Evolutionary conservation across 140 eudicot species (phyloP), one percentile per base, ranked within the genome.

Genomic region (Anethum foeniculum): DNA sequence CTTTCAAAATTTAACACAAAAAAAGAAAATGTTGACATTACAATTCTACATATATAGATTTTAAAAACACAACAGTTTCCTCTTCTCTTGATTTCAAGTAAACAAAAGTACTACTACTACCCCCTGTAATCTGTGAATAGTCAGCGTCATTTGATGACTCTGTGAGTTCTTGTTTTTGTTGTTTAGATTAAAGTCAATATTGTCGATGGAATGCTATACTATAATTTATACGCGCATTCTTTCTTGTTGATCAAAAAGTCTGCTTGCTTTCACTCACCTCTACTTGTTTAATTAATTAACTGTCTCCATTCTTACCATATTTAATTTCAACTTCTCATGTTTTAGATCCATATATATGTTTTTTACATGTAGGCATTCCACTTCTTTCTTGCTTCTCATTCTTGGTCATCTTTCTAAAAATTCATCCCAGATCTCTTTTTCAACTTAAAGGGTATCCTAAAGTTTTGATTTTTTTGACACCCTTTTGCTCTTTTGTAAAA

Each of bases 401-500:
- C 32, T 62, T 27, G 71, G 71, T 62, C 36, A 62, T 62, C 71
- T 62, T 62, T 62, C 2, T 62, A 27, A 25, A 6, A 62, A 62
- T 9, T 25, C 69, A 62, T 11, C 34, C 34, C 71, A 62, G 71
- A 62, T 62, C 71, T 62, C 36, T 62, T 27, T 62, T 25, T 62
- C 34, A 10, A 62, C 36, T 27, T 9, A 62, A 62, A 62, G 36
- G 71, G 71, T 62, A 62, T 5, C 16, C 1, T 10, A 25, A 60
- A 62, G 71, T 62, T 60, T 25, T 62, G 71, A 11, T 62, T 62
- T 62, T 25, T 62, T 2, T 62, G 7, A 62, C 71, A 62, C 36
- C 71, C 71, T 62, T 62, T 62, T 62, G 36, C 5, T 62, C 69
- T 25, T 25, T 62, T 62, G 71, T 62, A 62, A 62, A 62, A 62